These are phyloP conservation scores for Irpex lacteus DNA, from an alignment of 1,284 basidiomycete species.

Conservation along the genomic window DNA sequence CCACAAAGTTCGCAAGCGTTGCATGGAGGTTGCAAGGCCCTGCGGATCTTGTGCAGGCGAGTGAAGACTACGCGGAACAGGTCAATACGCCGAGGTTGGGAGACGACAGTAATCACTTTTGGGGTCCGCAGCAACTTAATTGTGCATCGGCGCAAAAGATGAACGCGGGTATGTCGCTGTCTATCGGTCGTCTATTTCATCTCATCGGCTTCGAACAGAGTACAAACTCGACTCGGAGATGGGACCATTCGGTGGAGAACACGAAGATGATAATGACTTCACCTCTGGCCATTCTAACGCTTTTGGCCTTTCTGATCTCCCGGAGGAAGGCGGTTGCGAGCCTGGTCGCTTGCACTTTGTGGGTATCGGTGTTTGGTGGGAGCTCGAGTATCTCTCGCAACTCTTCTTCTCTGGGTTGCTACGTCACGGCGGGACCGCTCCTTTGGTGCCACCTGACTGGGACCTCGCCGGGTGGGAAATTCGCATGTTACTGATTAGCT, in stretches of 20 bases:
- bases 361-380: neutral
- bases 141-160: neutral
- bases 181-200: neutral
- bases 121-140: neutral
- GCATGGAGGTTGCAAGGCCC: neutral
- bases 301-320: neutral
- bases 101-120: neutral
- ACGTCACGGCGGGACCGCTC: neutral
- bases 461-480: neutral
- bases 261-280: neutral
- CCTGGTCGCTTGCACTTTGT: neutral
- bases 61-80: neutral
- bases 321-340: neutral
- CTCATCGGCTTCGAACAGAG: neutral
- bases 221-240: neutral
- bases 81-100: neutral
- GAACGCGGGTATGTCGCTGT: neutral
- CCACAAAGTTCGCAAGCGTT: neutral
- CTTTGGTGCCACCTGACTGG: neutral
- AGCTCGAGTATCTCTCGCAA: neutral
- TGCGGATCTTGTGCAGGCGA: neutral
- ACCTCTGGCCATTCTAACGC: neutral
- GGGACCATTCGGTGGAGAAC: neutral
- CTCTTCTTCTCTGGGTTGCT: neutral
- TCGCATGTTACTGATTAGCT: neutral